Conservation (phyloP, 331 rosid genomes). For the Cucumis variabilis region DNA sequence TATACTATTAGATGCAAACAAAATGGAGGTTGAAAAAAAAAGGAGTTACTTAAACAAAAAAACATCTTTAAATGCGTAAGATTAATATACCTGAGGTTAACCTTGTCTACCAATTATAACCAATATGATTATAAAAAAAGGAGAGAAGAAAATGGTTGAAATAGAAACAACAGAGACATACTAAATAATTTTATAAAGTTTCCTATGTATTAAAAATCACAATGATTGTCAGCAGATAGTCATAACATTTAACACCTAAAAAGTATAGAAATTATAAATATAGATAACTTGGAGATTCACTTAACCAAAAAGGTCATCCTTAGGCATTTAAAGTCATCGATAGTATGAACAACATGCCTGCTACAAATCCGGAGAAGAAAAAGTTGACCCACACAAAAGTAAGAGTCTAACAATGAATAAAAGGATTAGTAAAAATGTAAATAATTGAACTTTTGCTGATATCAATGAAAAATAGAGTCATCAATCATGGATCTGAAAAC, state of each 20-base stretch:
- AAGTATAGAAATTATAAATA: not conserved
- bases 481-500: slow-evolving; percentile 60
- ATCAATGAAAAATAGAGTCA: not conserved
- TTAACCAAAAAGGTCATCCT: not conserved
- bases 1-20: not conserved
- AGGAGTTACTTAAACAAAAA: not conserved
- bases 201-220: not conserved
- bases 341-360: slow-evolving; percentile 62
- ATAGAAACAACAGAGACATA: not conserved
- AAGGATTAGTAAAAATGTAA: not conserved
- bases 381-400: too few relatives aligned
- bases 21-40: slow-evolving; percentile 2
- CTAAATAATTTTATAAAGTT: not conserved
- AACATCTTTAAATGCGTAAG: not conserved
- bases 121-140: not conserved
- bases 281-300: not conserved
- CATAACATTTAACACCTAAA: not conserved
- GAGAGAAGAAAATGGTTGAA: not conserved
- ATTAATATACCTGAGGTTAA: not conserved
- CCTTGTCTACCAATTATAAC: slow-evolving; percentile 4
- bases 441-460: not conserved
- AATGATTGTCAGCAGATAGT: not conserved
- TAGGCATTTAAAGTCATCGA: not conserved
- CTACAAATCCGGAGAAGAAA: slow-evolving; percentile 98
- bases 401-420: slow-evolving; percentile 76